Evolutionary conservation across 2,329 filamentous ascomycete species (phyloP).

Genomic region (Aspergillus sp.): DNA sequence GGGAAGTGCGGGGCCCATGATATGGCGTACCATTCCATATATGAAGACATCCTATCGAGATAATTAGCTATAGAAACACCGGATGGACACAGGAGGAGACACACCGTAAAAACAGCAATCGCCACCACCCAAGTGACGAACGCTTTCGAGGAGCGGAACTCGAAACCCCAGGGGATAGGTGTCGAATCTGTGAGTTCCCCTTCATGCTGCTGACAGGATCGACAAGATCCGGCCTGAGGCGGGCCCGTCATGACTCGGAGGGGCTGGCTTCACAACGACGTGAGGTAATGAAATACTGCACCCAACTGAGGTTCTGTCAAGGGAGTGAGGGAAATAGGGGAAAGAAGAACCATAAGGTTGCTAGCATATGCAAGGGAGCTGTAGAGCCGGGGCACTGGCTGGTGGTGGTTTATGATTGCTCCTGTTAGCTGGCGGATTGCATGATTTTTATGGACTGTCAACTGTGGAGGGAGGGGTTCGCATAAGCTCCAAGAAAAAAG

Average conservation of each 20-base stretch:
- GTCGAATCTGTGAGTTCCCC: not conserved
- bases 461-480: not conserved
- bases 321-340: not conserved
- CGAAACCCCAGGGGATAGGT: conserved; percentile 23
- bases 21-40: conserved; percentile 34
- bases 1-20: no score
- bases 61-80: not conserved
- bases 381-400: not conserved
- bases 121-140: conserved; percentile 41
- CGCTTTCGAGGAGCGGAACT: conserved; percentile 37
- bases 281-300: not conserved
- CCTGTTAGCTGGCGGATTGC: not conserved
- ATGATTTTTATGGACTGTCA: no score
- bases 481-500: not conserved
- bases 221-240: not conserved
- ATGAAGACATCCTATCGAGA: conserved; percentile 39
- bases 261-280: not conserved
- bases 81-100: conserved; percentile 2
- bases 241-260: not conserved
- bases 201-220: not conserved
- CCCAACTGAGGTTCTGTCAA: not conserved
- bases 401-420: not conserved
- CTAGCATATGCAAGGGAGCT: not conserved
- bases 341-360: not conserved
- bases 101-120: conserved; percentile 45